Conservation (phyloP, 306 rosid genomes). For the Begonia loranthoides region DNA sequence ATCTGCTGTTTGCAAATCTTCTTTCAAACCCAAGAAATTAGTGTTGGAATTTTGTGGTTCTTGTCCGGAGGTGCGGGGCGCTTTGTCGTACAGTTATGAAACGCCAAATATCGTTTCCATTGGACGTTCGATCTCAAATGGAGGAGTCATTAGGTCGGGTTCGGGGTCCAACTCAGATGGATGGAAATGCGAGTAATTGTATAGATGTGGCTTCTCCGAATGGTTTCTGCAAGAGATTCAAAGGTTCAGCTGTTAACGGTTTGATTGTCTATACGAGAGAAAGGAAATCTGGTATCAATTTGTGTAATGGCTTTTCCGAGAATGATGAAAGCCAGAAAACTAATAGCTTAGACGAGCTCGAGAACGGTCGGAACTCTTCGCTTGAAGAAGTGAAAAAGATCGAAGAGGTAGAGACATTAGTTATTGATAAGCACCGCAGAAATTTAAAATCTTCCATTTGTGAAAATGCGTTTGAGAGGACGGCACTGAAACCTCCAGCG, state of each 20-base stretch:
- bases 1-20: not conserved
- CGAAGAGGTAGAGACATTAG: slow-evolving; percentile 12
- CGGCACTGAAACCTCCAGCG: slow-evolving; percentile 4
- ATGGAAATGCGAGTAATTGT: slow-evolving; percentile 9
- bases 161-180: slow-evolving; percentile 8
- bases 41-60: not conserved
- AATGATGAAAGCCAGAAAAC: slow-evolving; percentile 14
- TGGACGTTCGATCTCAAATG: slow-evolving; percentile 25
- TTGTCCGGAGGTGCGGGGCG: slow-evolving; percentile 15
- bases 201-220: slow-evolving; percentile 7
- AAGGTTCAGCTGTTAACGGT: slow-evolving; percentile 47
- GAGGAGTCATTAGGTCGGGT: slow-evolving; percentile 13
- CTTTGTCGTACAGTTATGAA: slow-evolving; percentile 21
- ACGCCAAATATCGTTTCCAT: slow-evolving; percentile 30
- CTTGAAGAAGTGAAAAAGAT: slow-evolving; percentile 2
- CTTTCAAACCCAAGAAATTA: not conserved
- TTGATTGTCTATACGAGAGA: slow-evolving; percentile 64
- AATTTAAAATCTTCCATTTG: slow-evolving; percentile 5
- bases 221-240: slow-evolving; percentile 16
- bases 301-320: slow-evolving; percentile 11
- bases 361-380: slow-evolving; percentile 4
- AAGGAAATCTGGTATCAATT: slow-evolving; percentile 26
- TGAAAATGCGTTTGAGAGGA: slow-evolving; percentile 11
- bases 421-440: slow-evolving; percentile 6
- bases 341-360: slow-evolving; percentile 6